A percentile compares a stretch with the other conserved stretches of the same genome.
phyloP scores from a whole-genome alignment of 2,329 filamentous ascomycete species.

The Cladobotryum protrusum region DNA sequence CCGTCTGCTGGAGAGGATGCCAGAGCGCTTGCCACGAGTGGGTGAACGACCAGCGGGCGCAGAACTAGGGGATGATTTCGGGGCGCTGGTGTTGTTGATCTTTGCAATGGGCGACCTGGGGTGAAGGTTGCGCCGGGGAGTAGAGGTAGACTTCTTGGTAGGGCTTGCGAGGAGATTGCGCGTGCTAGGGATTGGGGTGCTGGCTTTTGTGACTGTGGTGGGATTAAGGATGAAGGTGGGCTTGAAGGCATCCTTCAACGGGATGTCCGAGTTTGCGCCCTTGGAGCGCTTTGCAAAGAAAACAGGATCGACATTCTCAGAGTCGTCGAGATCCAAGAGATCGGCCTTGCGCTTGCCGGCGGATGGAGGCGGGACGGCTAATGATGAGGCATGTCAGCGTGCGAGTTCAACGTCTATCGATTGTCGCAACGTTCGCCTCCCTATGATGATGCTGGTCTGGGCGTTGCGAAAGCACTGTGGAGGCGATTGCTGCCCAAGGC shows the following conservation, averaged over 20 bases:
- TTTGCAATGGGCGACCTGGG: slow-evolving; percentile 47
- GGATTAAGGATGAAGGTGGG: slow-evolving; percentile 39
- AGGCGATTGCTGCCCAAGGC: background rate
- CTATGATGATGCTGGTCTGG: background rate
- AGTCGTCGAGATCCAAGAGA: slow-evolving; percentile 44
- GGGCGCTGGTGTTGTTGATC: slow-evolving; percentile 36
- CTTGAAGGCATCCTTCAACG: slow-evolving; percentile 44
- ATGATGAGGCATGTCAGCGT: too few relatives aligned
- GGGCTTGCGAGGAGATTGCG: slow-evolving; percentile 27
- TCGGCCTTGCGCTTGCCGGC: slow-evolving; percentile 54
- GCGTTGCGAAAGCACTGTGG: background rate
- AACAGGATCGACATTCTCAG: slow-evolving; percentile 56
- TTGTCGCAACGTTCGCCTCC: too few relatives aligned
- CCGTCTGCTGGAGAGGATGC: slow-evolving; percentile 62
- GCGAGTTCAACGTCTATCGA: background rate
- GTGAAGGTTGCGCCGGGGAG: slow-evolving; percentile 41
- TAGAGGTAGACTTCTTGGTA: slow-evolving; percentile 23
- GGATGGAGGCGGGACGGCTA: slow-evolving; percentile 36
- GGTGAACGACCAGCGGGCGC: slow-evolving; percentile 79
- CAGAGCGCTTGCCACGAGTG: slow-evolving; percentile 60
- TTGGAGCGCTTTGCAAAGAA: slow-evolving; percentile 55
- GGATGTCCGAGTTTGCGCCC: slow-evolving; percentile 33
- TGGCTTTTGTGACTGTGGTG: slow-evolving; percentile 24
- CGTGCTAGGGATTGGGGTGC: slow-evolving; percentile 24
- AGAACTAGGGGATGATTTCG: slow-evolving; percentile 49